Base-by-base conservation (phyloP, 2,329 filamentous ascomycete genomes). In the Exophiala alcalophila region DNA sequence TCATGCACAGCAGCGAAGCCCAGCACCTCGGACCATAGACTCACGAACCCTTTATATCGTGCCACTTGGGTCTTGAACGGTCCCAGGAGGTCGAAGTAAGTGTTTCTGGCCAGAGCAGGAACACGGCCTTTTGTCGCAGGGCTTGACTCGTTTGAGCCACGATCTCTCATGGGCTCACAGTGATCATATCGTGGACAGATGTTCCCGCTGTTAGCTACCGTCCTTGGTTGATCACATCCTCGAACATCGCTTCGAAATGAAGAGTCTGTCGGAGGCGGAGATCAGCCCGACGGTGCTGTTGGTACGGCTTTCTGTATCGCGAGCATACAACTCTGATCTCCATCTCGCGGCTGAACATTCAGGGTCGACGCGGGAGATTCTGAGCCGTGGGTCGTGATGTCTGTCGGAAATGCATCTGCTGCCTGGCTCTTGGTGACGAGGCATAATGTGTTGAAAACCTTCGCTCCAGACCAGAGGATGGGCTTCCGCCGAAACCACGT, bases 281-380 rank as follows among this genome's bases (percentile, higher is more conserved):
- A 56, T 58, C 2, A 52, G 57, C 4, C 60, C 61, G 11, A 59
- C 76, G 39, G 75, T 80, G 44, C 59, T 80, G 14, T 65, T 81
- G 4, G 65, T 80, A 52, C 71, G 69, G 33, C 65, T 80, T 30
- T 80, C 78, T 40, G 67, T 67, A 11, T 80, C 76, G 1, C 77
- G 77, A 0, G 65, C 81, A 30, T 80, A 77, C 61, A 70, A 72
- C 47, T 71, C 68, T 12, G 77, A 80, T 52, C 60, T 81, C n/a
- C 76, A 79, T 55, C 72, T 73, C 57, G 68, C 66, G 0, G 39
- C 59, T 0, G 66, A 67, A 8, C 57, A 66, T 16, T 50, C 69
- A 30, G 65, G 66, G 0, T 63, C 64, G 0, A 57, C 58, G 1
- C 53, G 57, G 4, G 47, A 60, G 16, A 77, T 78, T 71, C 41